phyloP scores from a whole-genome alignment of 2,329 filamentous ascomycete species.

The Aspergillus piperis region DNA sequence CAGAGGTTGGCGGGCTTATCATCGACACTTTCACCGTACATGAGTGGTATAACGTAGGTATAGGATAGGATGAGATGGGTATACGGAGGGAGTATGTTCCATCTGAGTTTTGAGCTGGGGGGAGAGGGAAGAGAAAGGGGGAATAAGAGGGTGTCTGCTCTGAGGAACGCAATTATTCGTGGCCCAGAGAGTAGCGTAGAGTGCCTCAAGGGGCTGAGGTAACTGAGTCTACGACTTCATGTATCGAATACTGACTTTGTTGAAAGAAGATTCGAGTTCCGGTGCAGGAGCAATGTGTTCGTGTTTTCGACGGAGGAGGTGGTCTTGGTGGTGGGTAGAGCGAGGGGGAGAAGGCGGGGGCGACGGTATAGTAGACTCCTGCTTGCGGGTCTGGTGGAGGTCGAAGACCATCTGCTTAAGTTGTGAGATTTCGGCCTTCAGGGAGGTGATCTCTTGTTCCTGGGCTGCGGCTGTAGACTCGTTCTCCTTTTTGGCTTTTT shows the following conservation, averaged over 20 bases:
- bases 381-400: conserved; percentile 21
- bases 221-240: background rate
- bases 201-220: background rate
- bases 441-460: conserved; percentile 27
- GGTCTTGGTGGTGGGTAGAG: background rate
- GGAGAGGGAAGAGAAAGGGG: no score
- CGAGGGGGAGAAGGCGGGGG: background rate
- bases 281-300: background rate
- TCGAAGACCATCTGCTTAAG: conserved; percentile 33
- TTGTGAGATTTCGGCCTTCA: conserved; percentile 34
- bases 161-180: no score
- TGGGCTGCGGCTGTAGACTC: conserved; percentile 7
- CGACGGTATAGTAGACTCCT: conserved; percentile 1
- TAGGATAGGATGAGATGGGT: no score
- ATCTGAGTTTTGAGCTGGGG: no score
- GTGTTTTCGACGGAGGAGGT: conserved; percentile 7
- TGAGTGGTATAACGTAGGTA: no score
- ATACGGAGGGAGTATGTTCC: no score
- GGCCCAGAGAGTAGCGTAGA: no score
- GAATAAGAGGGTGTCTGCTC: no score
- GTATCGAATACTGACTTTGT: background rate
- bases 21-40: no score
- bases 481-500: background rate
- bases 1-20: background rate
- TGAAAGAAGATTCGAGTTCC: background rate